Conservation (phyloP, 225 moss, liverwort and hornwort species). For the Pseudisothecium myosuroides region DNA sequence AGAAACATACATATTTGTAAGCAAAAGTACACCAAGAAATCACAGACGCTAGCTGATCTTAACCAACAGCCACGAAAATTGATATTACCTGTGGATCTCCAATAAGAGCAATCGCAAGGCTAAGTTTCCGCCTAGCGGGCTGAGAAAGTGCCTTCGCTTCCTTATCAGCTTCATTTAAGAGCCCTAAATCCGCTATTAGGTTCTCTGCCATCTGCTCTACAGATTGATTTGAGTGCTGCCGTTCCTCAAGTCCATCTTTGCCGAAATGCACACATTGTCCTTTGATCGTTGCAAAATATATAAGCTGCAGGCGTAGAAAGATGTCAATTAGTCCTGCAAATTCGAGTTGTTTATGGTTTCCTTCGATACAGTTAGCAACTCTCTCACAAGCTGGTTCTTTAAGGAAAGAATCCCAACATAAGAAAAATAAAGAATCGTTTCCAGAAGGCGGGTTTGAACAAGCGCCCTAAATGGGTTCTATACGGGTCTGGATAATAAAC, state of each 20-base stretch:
- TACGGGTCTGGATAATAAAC: neutral
- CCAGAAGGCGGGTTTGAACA: neutral
- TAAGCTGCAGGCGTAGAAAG: constrained; percentile 32
- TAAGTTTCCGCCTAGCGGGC: constrained; percentile 62
- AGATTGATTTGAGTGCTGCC: constrained; percentile 37
- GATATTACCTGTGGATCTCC: constrained; percentile 71
- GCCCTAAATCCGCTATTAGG: constrained; percentile 49
- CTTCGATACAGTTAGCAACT: neutral
- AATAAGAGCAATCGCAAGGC: constrained; percentile 73
- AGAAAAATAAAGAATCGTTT: neutral
- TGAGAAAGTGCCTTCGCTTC: constrained; percentile 44
- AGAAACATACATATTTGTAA: neutral
- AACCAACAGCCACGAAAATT: neutral
- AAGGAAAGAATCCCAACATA: neutral
- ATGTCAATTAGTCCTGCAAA: neutral
- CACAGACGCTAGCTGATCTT: neutral
- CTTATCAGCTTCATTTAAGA: constrained; percentile 47
- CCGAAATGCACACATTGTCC: constrained; percentile 63
- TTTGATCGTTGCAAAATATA: constrained; percentile 65
- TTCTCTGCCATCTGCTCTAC: constrained; percentile 53
- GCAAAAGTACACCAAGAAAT: neutral
- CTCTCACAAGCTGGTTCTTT: neutral
- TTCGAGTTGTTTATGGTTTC: neutral
- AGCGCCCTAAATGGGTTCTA: neutral
- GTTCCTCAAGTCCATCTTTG: constrained; percentile 45